These are phyloP conservation scores for Nemania diffusa DNA, from an alignment of 2,329 filamentous ascomycete species.

Conservation along the genomic window DNA sequence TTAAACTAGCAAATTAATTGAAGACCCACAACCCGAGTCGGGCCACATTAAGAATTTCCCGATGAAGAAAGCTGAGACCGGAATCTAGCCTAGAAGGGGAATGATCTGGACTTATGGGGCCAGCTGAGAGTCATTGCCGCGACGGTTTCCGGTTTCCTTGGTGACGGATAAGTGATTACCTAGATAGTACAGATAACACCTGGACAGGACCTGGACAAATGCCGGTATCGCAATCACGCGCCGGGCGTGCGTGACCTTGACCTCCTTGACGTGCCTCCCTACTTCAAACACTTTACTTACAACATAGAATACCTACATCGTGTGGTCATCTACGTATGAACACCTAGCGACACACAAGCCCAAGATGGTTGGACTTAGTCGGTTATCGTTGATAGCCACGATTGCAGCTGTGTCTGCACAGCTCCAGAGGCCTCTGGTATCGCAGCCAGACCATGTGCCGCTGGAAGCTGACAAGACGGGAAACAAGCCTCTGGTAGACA, in stretches of 20 bases:
- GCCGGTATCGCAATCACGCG: constrained; percentile 27
- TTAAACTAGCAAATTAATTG: too few relatives aligned
- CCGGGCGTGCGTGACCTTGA: not conserved
- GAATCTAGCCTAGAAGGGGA: constrained; percentile 21
- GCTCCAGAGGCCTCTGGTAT: constrained; percentile 43
- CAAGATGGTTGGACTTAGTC: constrained; percentile 34
- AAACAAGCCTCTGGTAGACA: constrained; percentile 59
- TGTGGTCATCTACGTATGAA: not conserved
- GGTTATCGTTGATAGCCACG: constrained; percentile 35
- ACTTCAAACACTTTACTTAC: not conserved
- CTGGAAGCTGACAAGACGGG: constrained; percentile 27
- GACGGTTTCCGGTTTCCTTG: not conserved
- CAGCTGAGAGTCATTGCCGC: constrained; percentile 16
- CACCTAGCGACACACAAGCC: not conserved
- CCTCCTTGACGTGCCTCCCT: not conserved
- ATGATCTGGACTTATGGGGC: constrained; percentile 10
- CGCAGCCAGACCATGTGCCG: constrained; percentile 31
- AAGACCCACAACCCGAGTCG: too few relatives aligned
- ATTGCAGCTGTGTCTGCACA: constrained; percentile 35
- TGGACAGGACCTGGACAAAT: not conserved
- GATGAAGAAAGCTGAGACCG: constrained; percentile 12
- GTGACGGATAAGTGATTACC: not conserved
- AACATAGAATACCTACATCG: not conserved
- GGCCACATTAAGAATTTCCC: not conserved
- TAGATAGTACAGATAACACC: not conserved